Evolutionary conservation across 176 grass and related monocot species (phyloP), one percentile per base, ranked within the genome.

Genomic region (Oryza punctata): DNA sequence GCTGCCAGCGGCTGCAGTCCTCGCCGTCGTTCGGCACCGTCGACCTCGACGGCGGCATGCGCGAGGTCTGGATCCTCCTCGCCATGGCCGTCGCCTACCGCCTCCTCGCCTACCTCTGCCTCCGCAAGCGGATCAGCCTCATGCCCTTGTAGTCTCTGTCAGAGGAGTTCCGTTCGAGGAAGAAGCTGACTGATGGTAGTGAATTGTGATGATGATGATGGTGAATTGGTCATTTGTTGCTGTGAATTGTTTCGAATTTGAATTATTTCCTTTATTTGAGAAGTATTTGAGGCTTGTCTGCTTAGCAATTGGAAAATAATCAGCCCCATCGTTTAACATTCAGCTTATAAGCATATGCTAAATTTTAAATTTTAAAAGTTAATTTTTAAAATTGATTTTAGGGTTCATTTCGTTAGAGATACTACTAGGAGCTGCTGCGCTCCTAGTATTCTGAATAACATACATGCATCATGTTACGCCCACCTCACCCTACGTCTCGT

Each of bases 21-120:
- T 97, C 92, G 29, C 95, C 92, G 63, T 89, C 95, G 1, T 97
- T 94, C 35, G 95, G 89, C 80, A 97, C 95, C 11, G 84, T 97
- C 9, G 76, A 91, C 70, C 85, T 97, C 60, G 89, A 91, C 66
- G 82, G 92, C 71, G 75, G 90, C 12, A 71, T 90, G 79, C 66
- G 82, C n/a, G 95, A 97, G 80, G 82, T 87, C 15, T 84, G 91
- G 83, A 91, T 94, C 75, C 88, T 97, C 24, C 76, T 94, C 47
- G 89, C 75, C 86, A 97, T 97, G 95, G 92, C 95, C 81, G 18
- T 94, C 28, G 77, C 87, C 0, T 94, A 94, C 81, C 84, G 95
- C 10, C 32, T 97, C 29, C 90, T 97, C 38, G 90, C 95, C 12
- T 97, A 89, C 81, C 84, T 93, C 73, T 93, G 88, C 83, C 90